phyloP scores from a whole-genome alignment of 2,329 filamentous ascomycete species.

The Colletotrichum sp. region DNA sequence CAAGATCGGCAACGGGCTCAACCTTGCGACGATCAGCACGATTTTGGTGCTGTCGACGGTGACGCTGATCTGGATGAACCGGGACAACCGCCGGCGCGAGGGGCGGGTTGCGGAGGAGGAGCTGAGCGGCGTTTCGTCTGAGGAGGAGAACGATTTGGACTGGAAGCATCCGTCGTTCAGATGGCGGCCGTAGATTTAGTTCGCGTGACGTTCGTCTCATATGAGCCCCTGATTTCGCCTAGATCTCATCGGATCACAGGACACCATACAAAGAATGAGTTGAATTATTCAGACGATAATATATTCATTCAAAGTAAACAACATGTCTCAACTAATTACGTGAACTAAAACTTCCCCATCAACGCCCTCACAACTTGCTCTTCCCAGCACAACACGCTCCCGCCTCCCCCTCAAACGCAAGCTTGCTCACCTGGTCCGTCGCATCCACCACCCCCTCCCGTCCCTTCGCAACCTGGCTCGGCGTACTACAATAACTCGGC shows the following conservation, averaged over 20 bases:
- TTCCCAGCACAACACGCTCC: slow-evolving; percentile 7
- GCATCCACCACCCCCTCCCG: slow-evolving; percentile 47
- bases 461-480: slow-evolving; percentile 65
- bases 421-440: slow-evolving; percentile 52
- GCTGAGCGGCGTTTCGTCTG: slow-evolving; percentile 55
- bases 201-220: neutral
- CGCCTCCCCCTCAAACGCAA: slow-evolving; percentile 30
- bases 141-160: slow-evolving; percentile 65
- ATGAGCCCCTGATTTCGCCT: neutral
- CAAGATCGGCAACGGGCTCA: slow-evolving; percentile 74
- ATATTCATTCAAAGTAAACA: neutral
- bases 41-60: slow-evolving; percentile 56
- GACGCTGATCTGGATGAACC: slow-evolving; percentile 65
- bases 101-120: slow-evolving; percentile 40
- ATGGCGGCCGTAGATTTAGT: slow-evolving; percentile 46
- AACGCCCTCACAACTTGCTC: slow-evolving; percentile 9
- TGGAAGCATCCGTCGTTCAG: slow-evolving; percentile 71
- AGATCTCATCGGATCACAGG: neutral
- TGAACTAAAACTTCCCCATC: neutral
- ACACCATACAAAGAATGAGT: neutral
- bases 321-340: neutral
- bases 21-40: slow-evolving; percentile 64
- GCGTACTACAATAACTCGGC: slow-evolving; percentile 75
- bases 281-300: neutral
- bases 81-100: slow-evolving; percentile 55